Conservation (phyloP, 768 basidiomycete genomes). For the Mycena olivaceomarginata region DNA sequence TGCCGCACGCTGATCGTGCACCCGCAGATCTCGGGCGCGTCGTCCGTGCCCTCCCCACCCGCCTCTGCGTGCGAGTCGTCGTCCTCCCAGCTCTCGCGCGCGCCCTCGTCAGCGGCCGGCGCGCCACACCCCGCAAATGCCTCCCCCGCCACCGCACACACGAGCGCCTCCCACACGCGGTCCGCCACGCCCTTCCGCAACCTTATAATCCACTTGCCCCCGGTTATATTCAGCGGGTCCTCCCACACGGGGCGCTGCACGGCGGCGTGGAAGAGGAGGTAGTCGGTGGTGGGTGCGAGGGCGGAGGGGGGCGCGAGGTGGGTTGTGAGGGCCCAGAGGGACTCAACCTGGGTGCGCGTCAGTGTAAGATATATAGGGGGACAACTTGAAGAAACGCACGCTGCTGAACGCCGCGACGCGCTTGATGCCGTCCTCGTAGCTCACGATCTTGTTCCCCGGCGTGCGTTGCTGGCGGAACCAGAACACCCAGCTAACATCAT, state of each 20-base stretch:
- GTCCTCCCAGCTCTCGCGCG: conserved; percentile 56
- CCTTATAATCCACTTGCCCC: conserved; percentile 97
- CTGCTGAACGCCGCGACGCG: conserved; percentile 93
- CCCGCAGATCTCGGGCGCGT: conserved; percentile 91
- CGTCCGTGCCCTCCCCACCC: conserved; percentile 53
- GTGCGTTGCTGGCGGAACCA: conserved; percentile 95
- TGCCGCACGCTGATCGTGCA: conserved; percentile 96
- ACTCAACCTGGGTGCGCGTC: conserved; percentile 80
- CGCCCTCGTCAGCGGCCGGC: background rate
- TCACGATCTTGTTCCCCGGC: conserved; percentile 92
- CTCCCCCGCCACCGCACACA: conserved; percentile 92
- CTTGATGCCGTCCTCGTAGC: conserved; percentile 97
- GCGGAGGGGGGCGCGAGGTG: conserved; percentile 92
- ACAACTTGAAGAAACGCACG: no score
- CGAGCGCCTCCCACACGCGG: conserved; percentile 93
- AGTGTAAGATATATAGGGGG: no score
- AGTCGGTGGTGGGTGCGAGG: conserved; percentile 93
- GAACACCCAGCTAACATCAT: conserved; percentile 84
- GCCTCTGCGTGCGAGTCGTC: conserved; percentile 63
- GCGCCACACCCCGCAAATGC: conserved; percentile 83
- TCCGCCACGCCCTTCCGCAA: conserved; percentile 94
- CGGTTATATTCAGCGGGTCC: conserved; percentile 89
- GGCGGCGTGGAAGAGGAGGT: conserved; percentile 92
- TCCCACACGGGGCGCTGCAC: conserved; percentile 97
- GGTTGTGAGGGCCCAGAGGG: conserved; percentile 96